A percentile compares a stretch with the other conserved stretches of the same genome.
Evolutionary conservation across 768 basidiomycete genomes (phyloP).

Genomic region (Suillus clintonianus): DNA sequence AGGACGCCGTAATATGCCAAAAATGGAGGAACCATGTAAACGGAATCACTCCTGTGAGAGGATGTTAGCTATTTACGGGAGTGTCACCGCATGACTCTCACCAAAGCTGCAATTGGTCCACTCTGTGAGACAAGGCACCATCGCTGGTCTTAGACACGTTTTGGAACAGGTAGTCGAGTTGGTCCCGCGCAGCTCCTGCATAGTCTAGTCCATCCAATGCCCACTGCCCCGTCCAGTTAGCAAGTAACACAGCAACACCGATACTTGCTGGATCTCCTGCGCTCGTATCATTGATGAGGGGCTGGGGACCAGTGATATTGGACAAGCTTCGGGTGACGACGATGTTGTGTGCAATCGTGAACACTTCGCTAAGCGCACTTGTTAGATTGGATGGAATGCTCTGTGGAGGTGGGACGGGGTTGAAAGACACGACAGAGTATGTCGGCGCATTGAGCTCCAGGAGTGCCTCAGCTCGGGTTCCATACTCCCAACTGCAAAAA

Average conservation of each 20-base stretch:
- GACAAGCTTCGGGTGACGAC: slow-evolving; percentile 48
- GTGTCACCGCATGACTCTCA: slow-evolving; percentile 27
- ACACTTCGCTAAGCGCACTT: slow-evolving; percentile 51
- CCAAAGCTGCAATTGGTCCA: slow-evolving; percentile 72
- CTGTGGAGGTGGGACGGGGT: slow-evolving; percentile 27
- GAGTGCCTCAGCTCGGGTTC: slow-evolving; percentile 51
- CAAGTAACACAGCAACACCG: slow-evolving; percentile 68
- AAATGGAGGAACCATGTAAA: slow-evolving; percentile 88
- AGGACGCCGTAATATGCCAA: slow-evolving; percentile 79
- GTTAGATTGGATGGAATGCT: slow-evolving; percentile 19
- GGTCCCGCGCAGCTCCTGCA: slow-evolving; percentile 60
- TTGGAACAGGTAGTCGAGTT: slow-evolving; percentile 63
- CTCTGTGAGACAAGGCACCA: slow-evolving; percentile 83
- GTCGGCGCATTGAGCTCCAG: slow-evolving; percentile 48
- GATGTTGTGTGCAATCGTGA: slow-evolving; percentile 51
- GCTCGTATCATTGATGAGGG: slow-evolving; percentile 58
- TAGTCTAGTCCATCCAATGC: slow-evolving; percentile 51
- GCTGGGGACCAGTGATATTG: slow-evolving; percentile 52
- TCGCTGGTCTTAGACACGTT: slow-evolving; percentile 62
- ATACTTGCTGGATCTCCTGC: slow-evolving; percentile 79
- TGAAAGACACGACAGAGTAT: slow-evolving; percentile 46
- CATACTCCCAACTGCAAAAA: slow-evolving; percentile 51
- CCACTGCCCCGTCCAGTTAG: slow-evolving; percentile 50
- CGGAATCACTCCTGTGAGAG: slow-evolving; percentile 65
- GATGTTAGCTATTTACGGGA: not conserved